Conservation (phyloP, 2,329 filamentous ascomycete species). For the Epichloe baconii region DNA sequence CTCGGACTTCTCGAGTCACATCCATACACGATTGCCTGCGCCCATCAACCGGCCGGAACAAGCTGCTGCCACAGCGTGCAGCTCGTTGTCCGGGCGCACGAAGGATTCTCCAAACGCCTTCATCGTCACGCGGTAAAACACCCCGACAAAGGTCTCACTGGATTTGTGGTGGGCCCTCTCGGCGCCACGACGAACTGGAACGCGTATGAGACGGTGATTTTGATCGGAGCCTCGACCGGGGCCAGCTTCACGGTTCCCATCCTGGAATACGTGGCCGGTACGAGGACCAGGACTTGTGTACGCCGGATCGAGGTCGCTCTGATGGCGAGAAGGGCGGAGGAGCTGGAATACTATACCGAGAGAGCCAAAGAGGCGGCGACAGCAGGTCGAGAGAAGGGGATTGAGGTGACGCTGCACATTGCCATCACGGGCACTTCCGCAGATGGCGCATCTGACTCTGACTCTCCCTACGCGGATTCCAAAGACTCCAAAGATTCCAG, state of each 20-base stretch:
- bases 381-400: constrained; percentile 27
- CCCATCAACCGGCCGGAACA: constrained; percentile 34
- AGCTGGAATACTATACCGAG: constrained; percentile 42
- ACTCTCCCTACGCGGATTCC: too few species aligned
- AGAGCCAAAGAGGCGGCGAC: constrained; percentile 31
- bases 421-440: constrained; percentile 32
- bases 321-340: constrained; percentile 35
- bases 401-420: constrained; percentile 39
- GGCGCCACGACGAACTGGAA: constrained; percentile 43
- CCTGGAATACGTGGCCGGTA: constrained; percentile 38
- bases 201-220: constrained; percentile 43
- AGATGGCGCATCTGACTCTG: neutral
- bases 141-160: constrained; percentile 17
- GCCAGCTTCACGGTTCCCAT: constrained; percentile 49
- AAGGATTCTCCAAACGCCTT: constrained; percentile 43
- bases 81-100: constrained; percentile 41
- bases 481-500: too few species aligned
- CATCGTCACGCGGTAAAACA: constrained; percentile 31
- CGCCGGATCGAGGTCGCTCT: constrained; percentile 41
- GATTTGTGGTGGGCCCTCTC: constrained; percentile 42
- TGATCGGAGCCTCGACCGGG: constrained; percentile 51
- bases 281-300: constrained; percentile 30
- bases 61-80: constrained; percentile 48
- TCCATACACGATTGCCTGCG: constrained; percentile 48
- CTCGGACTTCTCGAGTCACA: constrained; percentile 43